These are phyloP conservation scores for Cladophialophora chaetospira DNA, from an alignment of 2,329 filamentous ascomycete species.

Conservation along the genomic window DNA sequence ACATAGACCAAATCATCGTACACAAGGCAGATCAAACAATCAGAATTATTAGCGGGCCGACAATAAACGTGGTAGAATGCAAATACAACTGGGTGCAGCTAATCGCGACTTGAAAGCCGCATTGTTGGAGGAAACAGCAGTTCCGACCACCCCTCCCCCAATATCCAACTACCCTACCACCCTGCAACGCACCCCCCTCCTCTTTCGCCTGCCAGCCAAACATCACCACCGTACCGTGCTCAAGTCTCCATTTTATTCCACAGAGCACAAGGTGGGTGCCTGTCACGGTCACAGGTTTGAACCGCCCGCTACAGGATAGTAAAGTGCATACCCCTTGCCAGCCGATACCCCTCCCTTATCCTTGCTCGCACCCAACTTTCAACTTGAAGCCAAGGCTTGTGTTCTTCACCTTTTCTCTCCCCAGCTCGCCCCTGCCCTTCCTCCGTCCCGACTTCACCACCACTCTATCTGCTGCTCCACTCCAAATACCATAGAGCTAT, in stretches of 20 bases:
- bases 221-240: not conserved
- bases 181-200: not conserved
- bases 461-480: not conserved
- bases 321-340: not conserved
- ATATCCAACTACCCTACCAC: not conserved
- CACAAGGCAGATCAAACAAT: too few relatives aligned
- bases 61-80: too few relatives aligned
- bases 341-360: not conserved
- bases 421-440: not conserved
- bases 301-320: not conserved
- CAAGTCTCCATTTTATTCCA: not conserved
- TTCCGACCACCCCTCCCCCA: not conserved
- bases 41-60: too few relatives aligned
- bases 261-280: slow-evolving; percentile 1
- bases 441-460: not conserved
- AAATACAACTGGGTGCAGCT: not conserved
- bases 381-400: not conserved
- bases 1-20: too few relatives aligned
- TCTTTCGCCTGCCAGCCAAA: not conserved
- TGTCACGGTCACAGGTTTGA: not conserved
- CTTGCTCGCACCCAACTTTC: not conserved
- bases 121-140: not conserved
- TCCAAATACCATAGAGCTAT: too few relatives aligned
- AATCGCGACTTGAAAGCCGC: not conserved
- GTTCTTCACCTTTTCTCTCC: not conserved